Evolutionary conservation across 805 yeast genomes (phyloP), one percentile per base, ranked within the genome.

Genomic region (Zygoascus flipseniorum): DNA sequence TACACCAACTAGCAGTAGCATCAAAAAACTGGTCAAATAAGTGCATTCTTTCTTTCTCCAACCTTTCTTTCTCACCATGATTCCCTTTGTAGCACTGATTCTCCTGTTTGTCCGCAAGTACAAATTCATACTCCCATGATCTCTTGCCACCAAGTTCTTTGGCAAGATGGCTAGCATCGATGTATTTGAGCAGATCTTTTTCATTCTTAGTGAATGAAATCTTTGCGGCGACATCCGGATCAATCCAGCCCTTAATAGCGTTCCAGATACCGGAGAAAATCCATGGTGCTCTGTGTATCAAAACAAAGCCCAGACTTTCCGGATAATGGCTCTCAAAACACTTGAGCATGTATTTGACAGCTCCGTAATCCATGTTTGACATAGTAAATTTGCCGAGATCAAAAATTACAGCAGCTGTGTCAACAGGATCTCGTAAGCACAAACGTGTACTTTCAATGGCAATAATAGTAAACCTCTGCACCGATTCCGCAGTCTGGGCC

Each of bases 241-340:
- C 98, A 54, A 92, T 75, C 98, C 97, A 92, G 62, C 84, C 83
- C 69, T 88, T 89, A 62, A 93, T 82, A 60, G 92, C 80, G 60
- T 83, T 85, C 98, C 99, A 93, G 55, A 92, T 87, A 23, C 97
- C 92, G 50, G 86, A 81, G 72, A 93, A 93, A 52, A 93, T 81
- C 98, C 97, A 89, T 28, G 99, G 99, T 0, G 99, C 97, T 62
- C 86, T 86, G 72, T 89, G 96, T 56, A 93, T 85, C 60, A 89
- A 78, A 51, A 93, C 72, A 53, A 79, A 80, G 16, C 96, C 97
- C 56, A 93, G 76, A 43, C 88, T 84, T 70, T 93, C 99, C 0
- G 99, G 99, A 68, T 92, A 93, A 66, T 92, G 96, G 0, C 96
- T 95, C 74, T 93, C 98, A 69, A 93, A 89, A 56, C 90, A 85